Base-by-base conservation (phyloP, 1,284 basidiomycete genomes). In the Pseudomicrostroma phylloplanum region DNA sequence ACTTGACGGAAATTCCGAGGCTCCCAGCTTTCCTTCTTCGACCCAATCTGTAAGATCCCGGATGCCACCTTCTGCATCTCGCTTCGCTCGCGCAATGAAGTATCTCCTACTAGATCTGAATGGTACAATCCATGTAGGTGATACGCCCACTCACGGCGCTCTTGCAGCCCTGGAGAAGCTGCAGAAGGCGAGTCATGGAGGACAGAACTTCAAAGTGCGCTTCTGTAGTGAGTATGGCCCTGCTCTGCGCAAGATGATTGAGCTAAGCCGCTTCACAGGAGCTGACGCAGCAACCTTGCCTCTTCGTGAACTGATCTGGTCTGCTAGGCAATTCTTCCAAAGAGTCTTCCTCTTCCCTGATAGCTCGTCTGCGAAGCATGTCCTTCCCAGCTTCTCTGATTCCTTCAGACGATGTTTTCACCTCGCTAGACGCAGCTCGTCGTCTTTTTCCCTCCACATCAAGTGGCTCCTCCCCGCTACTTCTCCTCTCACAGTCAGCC, bases 101-200 rank as follows among this genome's bases (percentile, higher is more conserved):
- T 54, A 62, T 26, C 70, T 89, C 0, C 83, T 89, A 25, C 83
- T 88, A 63, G 88, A 89, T 68, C 82, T 88, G 15, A 87, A 86
- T 12, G 88, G 88, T 0, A 89, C 86, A 1, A 78, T 89, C 2
- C 84, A 88, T 59, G 79, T 87, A 55, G 87, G 85, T 40, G 76
- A 81, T 1, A 77, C 77, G 0, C 81, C 86, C 0, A 86, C 83
- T 0, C 81, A 82, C 0, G 74, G 81, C 15, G 86, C 88, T 0
- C 82, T 83, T 0, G 66, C 80, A 0, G 86, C 87, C 0, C 75
- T 89, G 15, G 71, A 78, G 0, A 80, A 81, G 11, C 80, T 89
- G 2, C 81, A 84, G 19, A 26, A 25, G 13, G 21, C 25, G 7
- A 21, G 43, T 48, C 43, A 48, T 3, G 43, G 43, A 11, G 51